phyloP scores from a whole-genome alignment of 2,329 filamentous ascomycete genomes.

The Fusarium illudens region DNA sequence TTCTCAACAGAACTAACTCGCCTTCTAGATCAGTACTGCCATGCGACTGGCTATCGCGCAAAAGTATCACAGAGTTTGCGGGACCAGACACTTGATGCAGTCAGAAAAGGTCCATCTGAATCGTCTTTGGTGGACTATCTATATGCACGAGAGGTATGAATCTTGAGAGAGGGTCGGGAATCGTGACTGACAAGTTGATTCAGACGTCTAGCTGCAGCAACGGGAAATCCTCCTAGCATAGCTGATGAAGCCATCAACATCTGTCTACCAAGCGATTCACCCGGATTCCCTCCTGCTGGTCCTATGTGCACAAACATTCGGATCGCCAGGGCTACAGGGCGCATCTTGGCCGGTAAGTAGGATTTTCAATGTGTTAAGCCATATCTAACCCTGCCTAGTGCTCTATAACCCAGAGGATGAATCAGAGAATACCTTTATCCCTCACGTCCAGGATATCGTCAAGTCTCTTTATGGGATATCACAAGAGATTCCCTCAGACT shows the following conservation, averaged over 20 bases:
- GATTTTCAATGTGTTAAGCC: fast-evolving
- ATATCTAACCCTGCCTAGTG: conserved; percentile 11
- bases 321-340: conserved; percentile 36
- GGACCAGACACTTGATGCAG: conserved; percentile 39
- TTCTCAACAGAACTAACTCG: background rate
- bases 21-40: conserved; percentile 39
- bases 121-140: conserved; percentile 43
- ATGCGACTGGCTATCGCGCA: conserved; percentile 42
- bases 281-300: conserved; percentile 42
- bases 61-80: conserved; percentile 42
- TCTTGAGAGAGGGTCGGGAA: fast-evolving
- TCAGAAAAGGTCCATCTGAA: conserved; percentile 41
- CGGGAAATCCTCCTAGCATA: conserved; percentile 40
- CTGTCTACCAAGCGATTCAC: conserved; percentile 39
- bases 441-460: conserved; percentile 46
- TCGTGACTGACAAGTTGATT: background rate
- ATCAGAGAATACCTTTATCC: conserved; percentile 44
- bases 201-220: conserved; percentile 38
- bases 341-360: conserved; percentile 38
- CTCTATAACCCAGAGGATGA: conserved; percentile 45
- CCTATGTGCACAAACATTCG: conserved; percentile 44
- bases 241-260: conserved; percentile 39
- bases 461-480: conserved; percentile 40
- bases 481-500: conserved; percentile 39
- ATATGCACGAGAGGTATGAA: conserved; percentile 43